Evolutionary conservation across 164 flowering plant genomes (phyloP), one percentile per base, ranked within the genome.

Genomic region (Stephania yunnanensis): DNA sequence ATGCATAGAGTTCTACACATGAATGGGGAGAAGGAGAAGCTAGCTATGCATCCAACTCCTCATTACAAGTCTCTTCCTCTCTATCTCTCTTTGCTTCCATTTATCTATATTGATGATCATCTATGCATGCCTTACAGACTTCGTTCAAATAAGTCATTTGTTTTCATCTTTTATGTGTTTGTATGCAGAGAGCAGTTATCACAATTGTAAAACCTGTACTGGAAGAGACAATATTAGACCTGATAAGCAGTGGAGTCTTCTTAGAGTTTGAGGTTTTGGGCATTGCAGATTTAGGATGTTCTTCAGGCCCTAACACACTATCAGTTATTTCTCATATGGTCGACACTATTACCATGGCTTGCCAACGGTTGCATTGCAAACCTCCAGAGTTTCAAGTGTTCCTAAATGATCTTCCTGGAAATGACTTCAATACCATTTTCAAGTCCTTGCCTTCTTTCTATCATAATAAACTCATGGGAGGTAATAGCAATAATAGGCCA

Each of bases 261-360:
- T 5, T 82, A 1, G 29, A 73, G 52, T 75, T 71, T 68, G 29
- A 73, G 52, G 74, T 71, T 68, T 25, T 87, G 22, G 45, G 74
- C 73, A 83, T 91, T 12, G 94, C 90, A 19, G 94, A 90, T 71
- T 52, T 91, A 77, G 94, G 97, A 0, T 91, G 97, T 65, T 89
- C 94, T 30, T 87, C 93, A 1, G 97, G 97, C 22, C 89, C 91
- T 50, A 92, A 92, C 81, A 78, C 93, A 44, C 50, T 92, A 22
- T 52, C 79, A 3, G 82, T 74, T 4, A 75, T 83, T 5, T 80
- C 86, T 3, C 75, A 82, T 63, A 10, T 89, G 9, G 74, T 92
- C 15, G 73, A 79, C 2, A 46, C 74, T 2, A 76, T 86, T 12
- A 74, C 68, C 46, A 55, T 64, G 20, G 31, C 46, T 1, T 30